Base-by-base conservation (phyloP, 1,284 basidiomycete species). In the Apiotrichum mycotoxinovorans region DNA sequence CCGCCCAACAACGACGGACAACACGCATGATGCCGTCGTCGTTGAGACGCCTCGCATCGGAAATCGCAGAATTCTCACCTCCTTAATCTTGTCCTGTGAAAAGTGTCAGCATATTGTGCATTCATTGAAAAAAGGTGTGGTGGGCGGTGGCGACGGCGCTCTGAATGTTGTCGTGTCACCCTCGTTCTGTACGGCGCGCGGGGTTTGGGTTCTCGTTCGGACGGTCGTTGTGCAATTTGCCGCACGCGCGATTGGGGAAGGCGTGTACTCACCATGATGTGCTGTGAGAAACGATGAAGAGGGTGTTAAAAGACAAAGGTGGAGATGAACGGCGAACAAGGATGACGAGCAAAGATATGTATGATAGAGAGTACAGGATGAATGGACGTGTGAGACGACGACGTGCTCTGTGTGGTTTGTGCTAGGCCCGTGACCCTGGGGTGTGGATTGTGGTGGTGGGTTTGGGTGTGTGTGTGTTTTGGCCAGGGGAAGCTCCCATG, bases 61-160 rank as follows among this genome's bases (percentile, higher is more conserved):
- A 5, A 8, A n/a, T 35, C 27, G 27, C 3, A 20, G 5, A 17
- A 22, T 37, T 41, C 78, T 66, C 52, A 81, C 80, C 74, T 82
- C 80, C 72, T 79, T 80, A 76, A 82, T 82, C 76, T 80, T 80
- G 75, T 82, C 80, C 80, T 80, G 66, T 54, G 22, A 25, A 33
- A 35, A 30, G 22, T 23, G 50, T 53, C 47, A 58, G 56, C 51
- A 38, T 35, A 20, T 37, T n/a, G 17, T 30, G 17, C 25, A 8
- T 14, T 4, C 11, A 15, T n/a, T 17, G 38, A 40, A 40, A 40
- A 4, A n/a, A 2, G 17, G 38, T 40, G n/a, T 14, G 38, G 18
- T 40, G 7, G n/a, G 17, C 5, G 38, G 38, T 20, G n/a, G 38
- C 7, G 38, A n/a, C 14, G n/a, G n/a, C 38, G 30, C 30, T 5